Evolutionary conservation across 495 filamentous ascomycete species (phyloP).

Genomic region (Elasticomyces elasticus): DNA sequence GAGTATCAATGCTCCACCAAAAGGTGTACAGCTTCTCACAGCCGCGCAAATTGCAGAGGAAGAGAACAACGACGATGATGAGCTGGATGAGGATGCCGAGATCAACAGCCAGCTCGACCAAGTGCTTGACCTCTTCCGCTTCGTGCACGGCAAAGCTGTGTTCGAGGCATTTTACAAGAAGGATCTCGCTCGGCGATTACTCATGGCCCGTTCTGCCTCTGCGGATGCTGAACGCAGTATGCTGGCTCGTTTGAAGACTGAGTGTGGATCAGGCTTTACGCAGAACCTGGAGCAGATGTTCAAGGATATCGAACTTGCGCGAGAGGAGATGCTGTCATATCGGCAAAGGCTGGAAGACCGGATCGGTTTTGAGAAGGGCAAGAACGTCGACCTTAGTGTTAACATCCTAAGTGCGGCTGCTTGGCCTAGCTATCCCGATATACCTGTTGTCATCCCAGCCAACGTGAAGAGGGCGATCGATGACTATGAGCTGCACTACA

Average conservation of each 20-base stretch:
- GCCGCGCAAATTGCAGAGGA: conserved; percentile 28
- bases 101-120: conserved; percentile 83
- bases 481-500: conserved; percentile 72
- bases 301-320: conserved; percentile 85
- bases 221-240: conserved; percentile 93
- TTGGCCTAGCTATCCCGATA: conserved; percentile 86
- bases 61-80: conserved; percentile 43
- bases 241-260: conserved; percentile 79
- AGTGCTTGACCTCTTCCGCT: conserved; percentile 86
- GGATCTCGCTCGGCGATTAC: conserved; percentile 75
- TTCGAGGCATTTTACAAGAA: conserved; percentile 99
- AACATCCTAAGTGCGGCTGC: conserved; percentile 76
- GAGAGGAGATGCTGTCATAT: conserved; percentile 75
- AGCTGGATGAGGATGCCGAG: conserved; percentile 78
- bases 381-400: conserved; percentile 66
- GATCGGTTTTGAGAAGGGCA: conserved; percentile 34
- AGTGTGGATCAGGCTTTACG: conserved; percentile 88
- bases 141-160: conserved; percentile 92
- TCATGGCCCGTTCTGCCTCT: conserved; percentile 85
- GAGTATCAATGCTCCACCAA: conserved; percentile 10
- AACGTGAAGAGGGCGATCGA: conserved; percentile 56
- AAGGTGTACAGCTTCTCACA: not conserved
- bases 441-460: conserved; percentile 63
- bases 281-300: conserved; percentile 99
- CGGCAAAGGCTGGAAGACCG: conserved; percentile 46